Base-by-base conservation (phyloP, 805 yeast genomes). In the Nakazawaea laoshanensis region DNA sequence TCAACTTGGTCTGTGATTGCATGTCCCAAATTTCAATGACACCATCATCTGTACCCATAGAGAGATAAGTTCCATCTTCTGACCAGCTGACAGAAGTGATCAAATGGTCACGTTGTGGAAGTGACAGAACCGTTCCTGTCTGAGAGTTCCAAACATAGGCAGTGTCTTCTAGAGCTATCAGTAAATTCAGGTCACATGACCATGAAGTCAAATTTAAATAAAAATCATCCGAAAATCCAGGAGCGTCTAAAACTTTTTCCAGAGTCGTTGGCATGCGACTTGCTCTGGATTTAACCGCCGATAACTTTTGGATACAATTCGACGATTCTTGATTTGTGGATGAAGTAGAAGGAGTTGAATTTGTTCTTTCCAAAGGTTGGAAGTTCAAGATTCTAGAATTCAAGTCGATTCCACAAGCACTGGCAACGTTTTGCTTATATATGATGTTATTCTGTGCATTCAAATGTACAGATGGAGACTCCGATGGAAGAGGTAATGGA, bases 101-200 rank as follows among this genome's bases (percentile, higher is more conserved):
- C 28, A 64, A 46, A 7, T 65, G 57, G 33, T 70, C 71, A 38
- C 70, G 66, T 42, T 80, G 88, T 32, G 77, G 66, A 17, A 86
- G 63, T 20, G 75, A 56, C 2, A 80, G 74, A 2, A 87, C 96
- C 1, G 74, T 62, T 1, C 96, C 96, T 0, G 82, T 65, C 4
- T 70, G 63, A 2, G 96, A 96, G 55, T 88, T 83, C 96, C 97
- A 92, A 18, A 87, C 76, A 50, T 89, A 92, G 10, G 92, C 82
- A 3, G 81, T 66, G 36, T 73, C 75, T 35, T 81, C 94, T 32
- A 92, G 63, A 1, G 95, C 98, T 49, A 92, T 82, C 1, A 95
- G 96, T 20, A 92, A 63, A 27, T 78, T 63, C 53, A 89, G 86
- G 19, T 77, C 74, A 42, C 63, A 61, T 6, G 96, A 87, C 97